Conservation (phyloP, 495 filamentous ascomycete genomes). For the Talaromyces adpressus region DNA sequence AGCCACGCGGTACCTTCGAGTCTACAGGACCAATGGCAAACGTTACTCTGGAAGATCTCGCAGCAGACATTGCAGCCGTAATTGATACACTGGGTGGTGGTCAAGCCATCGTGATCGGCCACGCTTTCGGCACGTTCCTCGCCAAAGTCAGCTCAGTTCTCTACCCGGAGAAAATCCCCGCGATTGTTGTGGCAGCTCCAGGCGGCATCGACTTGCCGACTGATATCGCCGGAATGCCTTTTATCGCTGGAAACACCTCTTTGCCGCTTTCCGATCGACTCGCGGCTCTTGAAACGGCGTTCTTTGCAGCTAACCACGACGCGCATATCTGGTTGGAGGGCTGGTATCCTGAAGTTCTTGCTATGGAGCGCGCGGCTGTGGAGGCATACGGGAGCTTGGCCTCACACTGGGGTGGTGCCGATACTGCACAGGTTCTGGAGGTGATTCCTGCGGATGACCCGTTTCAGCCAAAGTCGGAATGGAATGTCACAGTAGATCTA, state of each 20-base stretch:
- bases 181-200: neutral
- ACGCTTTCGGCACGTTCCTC: neutral
- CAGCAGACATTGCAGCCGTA: neutral
- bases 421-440: neutral
- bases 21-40: neutral
- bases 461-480: neutral
- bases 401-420: neutral
- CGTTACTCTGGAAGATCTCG: neutral
- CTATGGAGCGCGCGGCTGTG: neutral
- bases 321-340: neutral
- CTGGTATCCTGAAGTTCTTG: neutral
- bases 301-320: neutral
- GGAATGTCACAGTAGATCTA: neutral
- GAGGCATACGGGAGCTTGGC: conserved; percentile 1
- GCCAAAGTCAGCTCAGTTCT: neutral
- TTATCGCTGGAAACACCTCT: neutral
- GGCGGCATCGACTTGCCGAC: neutral
- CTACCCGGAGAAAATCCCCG: neutral
- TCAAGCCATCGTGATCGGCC: neutral
- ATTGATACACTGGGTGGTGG: neutral
- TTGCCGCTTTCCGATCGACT: neutral
- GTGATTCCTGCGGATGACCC: neutral
- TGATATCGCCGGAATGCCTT: neutral
- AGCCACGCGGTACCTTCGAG: neutral
- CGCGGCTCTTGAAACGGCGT: neutral